Percentiles rank a stretch among this genome's conserved stretches.
phyloP scores from a whole-genome alignment of 805 yeast species.

The Kluyveromyces starmeri region DNA sequence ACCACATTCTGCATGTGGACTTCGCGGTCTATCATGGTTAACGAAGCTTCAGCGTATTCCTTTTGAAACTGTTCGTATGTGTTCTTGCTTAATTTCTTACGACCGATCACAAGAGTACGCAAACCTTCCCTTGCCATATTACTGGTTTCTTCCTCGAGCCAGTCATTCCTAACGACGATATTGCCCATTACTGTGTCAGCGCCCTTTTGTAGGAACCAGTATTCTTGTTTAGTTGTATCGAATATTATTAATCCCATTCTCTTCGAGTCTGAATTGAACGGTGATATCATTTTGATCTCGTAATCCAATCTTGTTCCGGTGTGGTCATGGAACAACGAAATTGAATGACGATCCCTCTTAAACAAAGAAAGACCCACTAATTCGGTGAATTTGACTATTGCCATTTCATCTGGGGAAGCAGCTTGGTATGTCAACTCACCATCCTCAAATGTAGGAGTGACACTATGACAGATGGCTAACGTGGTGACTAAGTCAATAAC shows the following conservation, averaged over 20 bases:
- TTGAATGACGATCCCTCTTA: slow-evolving; percentile 71
- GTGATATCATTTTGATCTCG: slow-evolving; percentile 76
- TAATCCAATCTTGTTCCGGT: slow-evolving; percentile 44
- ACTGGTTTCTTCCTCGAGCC: slow-evolving; percentile 96
- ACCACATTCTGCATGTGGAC: slow-evolving; percentile 60
- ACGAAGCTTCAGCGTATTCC: slow-evolving; percentile 62
- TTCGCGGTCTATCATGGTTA: slow-evolving; percentile 77
- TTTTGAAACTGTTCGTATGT: slow-evolving; percentile 54
- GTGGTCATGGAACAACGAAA: slow-evolving; percentile 57
- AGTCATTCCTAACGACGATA: slow-evolving; percentile 79
- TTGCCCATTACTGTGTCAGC: slow-evolving; percentile 91
- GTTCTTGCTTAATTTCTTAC: slow-evolving; percentile 53
- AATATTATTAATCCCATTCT: slow-evolving; percentile 87
- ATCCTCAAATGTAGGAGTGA: slow-evolving; percentile 83
- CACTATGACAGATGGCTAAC: slow-evolving; percentile 92
- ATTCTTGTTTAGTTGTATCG: slow-evolving; percentile 54
- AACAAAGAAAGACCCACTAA: slow-evolving; percentile 71
- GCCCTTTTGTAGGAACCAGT: slow-evolving; percentile 87
- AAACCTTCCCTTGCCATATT: slow-evolving; percentile 98
- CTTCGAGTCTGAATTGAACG: slow-evolving; percentile 91
- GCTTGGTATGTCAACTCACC: slow-evolving; percentile 83
- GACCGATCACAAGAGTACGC: slow-evolving; percentile 89
- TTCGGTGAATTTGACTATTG: slow-evolving; percentile 89
- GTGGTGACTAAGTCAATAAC: slow-evolving; percentile 77
- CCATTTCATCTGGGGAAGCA: slow-evolving; percentile 97